Evolutionary conservation across 1,284 basidiomycete genomes (phyloP).

Genomic region (Hymenochaete sp.): DNA sequence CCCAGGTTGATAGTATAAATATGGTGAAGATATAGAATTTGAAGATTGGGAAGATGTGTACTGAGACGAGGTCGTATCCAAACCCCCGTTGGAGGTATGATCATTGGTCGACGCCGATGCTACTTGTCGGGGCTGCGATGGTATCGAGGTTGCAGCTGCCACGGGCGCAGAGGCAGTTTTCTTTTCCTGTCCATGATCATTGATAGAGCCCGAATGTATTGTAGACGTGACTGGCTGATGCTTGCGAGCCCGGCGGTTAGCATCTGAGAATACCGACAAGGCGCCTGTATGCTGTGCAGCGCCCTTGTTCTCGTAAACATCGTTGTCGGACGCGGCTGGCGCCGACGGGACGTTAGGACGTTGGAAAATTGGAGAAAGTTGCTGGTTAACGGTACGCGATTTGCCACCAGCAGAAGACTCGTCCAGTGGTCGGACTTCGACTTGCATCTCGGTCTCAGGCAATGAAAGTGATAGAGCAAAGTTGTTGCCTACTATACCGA

Average conservation of each 20-base stretch:
- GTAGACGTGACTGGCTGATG: too few species aligned
- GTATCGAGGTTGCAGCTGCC: neutral
- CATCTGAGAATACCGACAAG: neutral
- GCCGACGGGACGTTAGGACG: too few species aligned
- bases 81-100: constrained; percentile 25
- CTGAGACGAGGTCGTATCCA: constrained; percentile 20
- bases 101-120: constrained; percentile 44
- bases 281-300: neutral
- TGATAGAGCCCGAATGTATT: too few species aligned
- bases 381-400: constrained; percentile 24
- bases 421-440: too few species aligned
- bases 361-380: constrained; percentile 39
- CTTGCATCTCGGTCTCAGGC: constrained; percentile 9
- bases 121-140: constrained; percentile 3
- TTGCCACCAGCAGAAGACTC: constrained; percentile 20
- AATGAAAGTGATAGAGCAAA: constrained; percentile 19
- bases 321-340: too few species aligned
- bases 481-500: constrained; percentile 46
- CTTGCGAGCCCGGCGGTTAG: constrained; percentile 1
- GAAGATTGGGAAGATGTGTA: constrained; percentile 14
- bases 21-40: constrained; percentile 29
- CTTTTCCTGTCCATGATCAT: too few species aligned
- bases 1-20: constrained; percentile 56
- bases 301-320: too few species aligned
- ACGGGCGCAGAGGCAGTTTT: neutral